A percentile compares a stretch with the other conserved stretches of the same genome.
Evolutionary conservation across 352 stramenopile genomes (phyloP).

Genomic region (Pythium rhizo-oryzae): DNA sequence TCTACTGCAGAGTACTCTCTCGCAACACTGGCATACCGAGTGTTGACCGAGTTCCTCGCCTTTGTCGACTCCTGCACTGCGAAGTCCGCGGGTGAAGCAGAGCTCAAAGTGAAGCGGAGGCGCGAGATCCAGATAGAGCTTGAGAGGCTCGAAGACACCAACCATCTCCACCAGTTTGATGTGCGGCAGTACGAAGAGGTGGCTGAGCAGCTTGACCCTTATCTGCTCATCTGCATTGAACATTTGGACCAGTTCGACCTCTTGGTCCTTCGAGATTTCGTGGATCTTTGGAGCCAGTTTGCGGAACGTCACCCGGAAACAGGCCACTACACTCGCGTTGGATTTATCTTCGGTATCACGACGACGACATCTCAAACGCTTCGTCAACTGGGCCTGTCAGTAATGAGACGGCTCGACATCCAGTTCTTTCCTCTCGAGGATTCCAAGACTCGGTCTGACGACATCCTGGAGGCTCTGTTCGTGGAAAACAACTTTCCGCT

Average conservation of each 20-base stretch:
- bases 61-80: background rate
- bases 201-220: slow-evolving; percentile 31
- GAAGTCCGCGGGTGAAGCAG: background rate
- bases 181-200: slow-evolving; percentile 13
- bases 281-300: slow-evolving; percentile 74
- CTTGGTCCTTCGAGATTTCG: slow-evolving; percentile 63
- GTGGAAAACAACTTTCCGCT: slow-evolving; percentile 68
- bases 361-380: slow-evolving; percentile 68
- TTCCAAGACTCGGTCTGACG: slow-evolving; percentile 73
- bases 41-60: slow-evolving; percentile 30
- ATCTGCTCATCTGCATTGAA: slow-evolving; percentile 72
- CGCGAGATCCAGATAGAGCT: slow-evolving; percentile 4
- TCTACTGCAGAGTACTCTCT: slow-evolving; percentile 49
- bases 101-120: slow-evolving; percentile 2
- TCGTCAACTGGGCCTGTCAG: slow-evolving; percentile 56
- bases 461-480: slow-evolving; percentile 74
- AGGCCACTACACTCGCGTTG: slow-evolving; percentile 31
- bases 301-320: slow-evolving; percentile 12
- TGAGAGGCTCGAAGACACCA: slow-evolving; percentile 17
- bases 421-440: slow-evolving; percentile 82
- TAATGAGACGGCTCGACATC: slow-evolving; percentile 59
- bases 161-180: slow-evolving; percentile 28
- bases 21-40: slow-evolving; percentile 48
- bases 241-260: slow-evolving; percentile 68
- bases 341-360: slow-evolving; percentile 71